Evolutionary conservation across 1,139 yeast species (phyloP), one percentile per base, ranked within the genome.

Genomic region (Yamadazyma membranifaciens): DNA sequence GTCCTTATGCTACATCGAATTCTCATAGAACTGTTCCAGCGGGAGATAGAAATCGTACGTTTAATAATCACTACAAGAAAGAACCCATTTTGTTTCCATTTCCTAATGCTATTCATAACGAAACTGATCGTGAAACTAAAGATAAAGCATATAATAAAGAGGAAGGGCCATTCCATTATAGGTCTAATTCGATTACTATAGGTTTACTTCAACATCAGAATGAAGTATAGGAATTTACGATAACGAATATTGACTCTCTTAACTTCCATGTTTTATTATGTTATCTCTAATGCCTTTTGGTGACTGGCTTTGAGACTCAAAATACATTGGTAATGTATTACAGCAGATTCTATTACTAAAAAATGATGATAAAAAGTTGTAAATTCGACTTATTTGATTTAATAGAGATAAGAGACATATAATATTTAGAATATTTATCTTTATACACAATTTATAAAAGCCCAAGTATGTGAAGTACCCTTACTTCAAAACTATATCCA

Each of bases 1-100:
- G 46, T 27, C 41, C 40, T 10, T 35, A 45, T 35, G 46, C 50
- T 25, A 42, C 52, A 9, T 40, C 45, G 7, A 51, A 49, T 32
- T 42, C 52, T 6, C 52, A 47, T 31, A 28, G 38, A 24, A 7
- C 11, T 6, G 11, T 26, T 4, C 31, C 39, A 25, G n/a, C 31
- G 5, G 13, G 17, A 3, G 38, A 32, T 9, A 33, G 44, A 31
- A 34, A 51, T 42, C 51, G 52, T 39, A 61, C 59, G 38, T 74
- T 60, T 52, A 69, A 67, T 41, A 75, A 75, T 45, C 80, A 75
- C 48, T 73, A 73, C 51, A 68, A 64, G 44, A 73, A 72, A 43
- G 73, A 67, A 20, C 74, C 73, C 1, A 53, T 62, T 3, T 50
- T 52, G 33, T 58, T 57, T 7, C 72, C 75, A 13, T 69, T 69